These are phyloP conservation scores for Rhypophila decipiens DNA, from an alignment of 495 filamentous ascomycete genomes.

Conservation along the genomic window DNA sequence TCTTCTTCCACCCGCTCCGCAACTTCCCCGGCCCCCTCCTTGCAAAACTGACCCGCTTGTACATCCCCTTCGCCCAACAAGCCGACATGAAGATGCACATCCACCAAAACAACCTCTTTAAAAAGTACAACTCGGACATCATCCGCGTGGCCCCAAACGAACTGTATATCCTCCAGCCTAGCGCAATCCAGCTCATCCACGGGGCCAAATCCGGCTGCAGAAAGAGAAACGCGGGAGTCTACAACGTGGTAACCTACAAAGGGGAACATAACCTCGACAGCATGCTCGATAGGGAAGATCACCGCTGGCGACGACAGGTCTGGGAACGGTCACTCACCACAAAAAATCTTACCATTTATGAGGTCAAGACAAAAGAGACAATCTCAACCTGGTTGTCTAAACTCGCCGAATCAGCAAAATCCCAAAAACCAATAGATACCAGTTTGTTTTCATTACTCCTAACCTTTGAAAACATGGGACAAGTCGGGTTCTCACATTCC, in stretches of 20 bases:
- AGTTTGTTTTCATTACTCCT: constrained; percentile 16
- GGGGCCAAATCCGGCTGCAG: constrained; percentile 4
- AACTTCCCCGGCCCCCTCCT: constrained; percentile 38
- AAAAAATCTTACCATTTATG: constrained; percentile 59
- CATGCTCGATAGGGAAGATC: constrained; percentile 14
- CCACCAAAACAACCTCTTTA: constrained; percentile 23
- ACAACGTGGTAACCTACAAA: constrained; percentile 9
- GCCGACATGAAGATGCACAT: constrained; percentile 28
- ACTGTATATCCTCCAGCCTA: constrained; percentile 7
- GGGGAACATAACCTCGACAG: constrained; percentile 19
- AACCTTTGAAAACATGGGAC: constrained; percentile 19
- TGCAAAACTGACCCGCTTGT: constrained; percentile 35
- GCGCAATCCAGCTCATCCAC: constrained; percentile 12
- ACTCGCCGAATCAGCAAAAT: background rate
- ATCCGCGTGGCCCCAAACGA: constrained; percentile 19
- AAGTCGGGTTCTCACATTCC: constrained; percentile 12
- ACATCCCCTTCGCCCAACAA: constrained; percentile 14
- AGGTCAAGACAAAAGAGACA: constrained; percentile 66
- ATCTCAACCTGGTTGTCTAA: constrained; percentile 53
- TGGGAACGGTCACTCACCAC: constrained; percentile 17
- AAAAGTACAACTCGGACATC: constrained; percentile 30
- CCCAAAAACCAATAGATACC: constrained; percentile 10
- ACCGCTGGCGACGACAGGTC: constrained; percentile 15
- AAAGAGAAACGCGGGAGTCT: constrained; percentile 11
- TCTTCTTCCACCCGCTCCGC: constrained; percentile 41